These are phyloP conservation scores for Earliella scabrosa DNA, from an alignment of 1,284 basidiomycete species.

Conservation along the genomic window DNA sequence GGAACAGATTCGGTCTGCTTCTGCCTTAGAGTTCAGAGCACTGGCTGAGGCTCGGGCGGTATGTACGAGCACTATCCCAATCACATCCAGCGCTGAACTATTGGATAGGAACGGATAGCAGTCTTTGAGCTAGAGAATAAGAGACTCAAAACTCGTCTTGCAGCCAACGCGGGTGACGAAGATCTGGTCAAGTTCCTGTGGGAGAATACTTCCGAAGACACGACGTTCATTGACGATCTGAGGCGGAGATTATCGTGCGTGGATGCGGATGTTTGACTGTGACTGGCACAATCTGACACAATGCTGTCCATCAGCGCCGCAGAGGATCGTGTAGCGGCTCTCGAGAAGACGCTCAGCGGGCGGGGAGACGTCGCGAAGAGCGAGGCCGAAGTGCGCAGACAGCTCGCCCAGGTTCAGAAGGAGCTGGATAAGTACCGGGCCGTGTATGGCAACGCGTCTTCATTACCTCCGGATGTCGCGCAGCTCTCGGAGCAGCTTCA, in stretches of 20 bases:
- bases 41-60: conserved; percentile 73
- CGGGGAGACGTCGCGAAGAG: conserved; percentile 52
- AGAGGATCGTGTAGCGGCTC: conserved; percentile 51
- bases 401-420: conserved; percentile 48
- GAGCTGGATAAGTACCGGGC: conserved; percentile 65
- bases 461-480: conserved; percentile 52
- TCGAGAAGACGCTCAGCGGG: conserved; percentile 55
- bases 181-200: conserved; percentile 77
- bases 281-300: neutral
- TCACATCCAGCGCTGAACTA: too few relatives aligned
- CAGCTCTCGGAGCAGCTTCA: conserved; percentile 60
- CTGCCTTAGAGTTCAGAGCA: conserved; percentile 72
- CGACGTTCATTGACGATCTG: conserved; percentile 65
- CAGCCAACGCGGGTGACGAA: conserved; percentile 73
- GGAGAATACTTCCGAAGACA: conserved; percentile 57
- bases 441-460: conserved; percentile 61
- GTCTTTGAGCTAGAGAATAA: conserved; percentile 78
- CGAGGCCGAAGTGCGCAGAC: conserved; percentile 58
- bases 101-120: conserved; percentile 76
- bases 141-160: conserved; percentile 78
- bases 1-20: conserved; percentile 67
- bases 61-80: conserved; percentile 36
- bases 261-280: conserved; percentile 9
- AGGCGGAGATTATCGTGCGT: conserved; percentile 64
- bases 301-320: conserved; percentile 46